phyloP scores from a whole-genome alignment of 225 moss, liverwort and hornwort genomes.

The Pseudoscleropodium purum region DNA sequence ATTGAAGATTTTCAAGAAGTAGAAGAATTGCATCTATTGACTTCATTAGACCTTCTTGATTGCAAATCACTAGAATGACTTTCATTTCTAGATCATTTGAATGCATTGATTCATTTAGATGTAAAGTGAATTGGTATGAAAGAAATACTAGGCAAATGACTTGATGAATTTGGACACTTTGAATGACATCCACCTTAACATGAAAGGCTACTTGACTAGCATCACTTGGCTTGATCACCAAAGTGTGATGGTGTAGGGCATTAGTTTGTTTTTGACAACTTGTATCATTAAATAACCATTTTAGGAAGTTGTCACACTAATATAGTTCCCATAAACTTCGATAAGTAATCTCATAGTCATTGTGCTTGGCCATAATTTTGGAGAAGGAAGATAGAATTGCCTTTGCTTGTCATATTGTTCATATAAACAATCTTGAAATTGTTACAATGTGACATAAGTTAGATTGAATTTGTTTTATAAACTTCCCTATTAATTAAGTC shows the following conservation, averaged over 20 bases:
- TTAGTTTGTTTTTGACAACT: neutral
- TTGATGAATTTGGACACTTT: too few species aligned
- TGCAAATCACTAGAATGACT: too few species aligned
- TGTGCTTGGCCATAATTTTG: neutral
- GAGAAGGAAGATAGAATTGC: neutral
- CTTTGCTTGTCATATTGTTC: too few species aligned
- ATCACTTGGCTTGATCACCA: neutral
- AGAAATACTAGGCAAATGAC: fast-evolving
- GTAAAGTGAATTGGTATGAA: fast-evolving
- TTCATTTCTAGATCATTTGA: too few species aligned
- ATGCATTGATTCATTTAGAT: too few species aligned
- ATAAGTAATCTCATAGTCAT: neutral
- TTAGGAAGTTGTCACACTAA: too few species aligned
- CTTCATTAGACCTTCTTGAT: too few species aligned
- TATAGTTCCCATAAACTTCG: too few species aligned
- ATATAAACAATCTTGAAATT: neutral
- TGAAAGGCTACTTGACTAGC: neutral
- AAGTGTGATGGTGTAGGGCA: neutral
- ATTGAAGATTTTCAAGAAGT: too few species aligned
- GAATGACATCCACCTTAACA: too few species aligned
- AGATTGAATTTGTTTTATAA: neutral
- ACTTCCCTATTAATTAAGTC: neutral
- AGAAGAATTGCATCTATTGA: too few species aligned
- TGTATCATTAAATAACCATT: neutral
- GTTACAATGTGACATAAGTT: neutral